phyloP scores from a whole-genome alignment of 805 yeast genomes.

The Saturnispora kantuleensis region DNA sequence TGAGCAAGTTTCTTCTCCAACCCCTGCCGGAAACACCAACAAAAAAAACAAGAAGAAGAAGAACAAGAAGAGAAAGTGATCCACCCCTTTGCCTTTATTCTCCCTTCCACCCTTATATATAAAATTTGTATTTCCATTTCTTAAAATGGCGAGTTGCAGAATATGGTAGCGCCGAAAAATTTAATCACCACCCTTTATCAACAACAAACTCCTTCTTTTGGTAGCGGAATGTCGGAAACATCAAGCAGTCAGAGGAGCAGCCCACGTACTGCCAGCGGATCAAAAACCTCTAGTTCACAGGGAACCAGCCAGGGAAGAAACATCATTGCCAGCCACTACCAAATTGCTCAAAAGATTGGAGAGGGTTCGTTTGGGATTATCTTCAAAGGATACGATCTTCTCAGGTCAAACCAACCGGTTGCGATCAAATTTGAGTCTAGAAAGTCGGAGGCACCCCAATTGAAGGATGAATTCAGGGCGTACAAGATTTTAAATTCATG shows the following conservation, averaged over 20 bases:
- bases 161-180: no score
- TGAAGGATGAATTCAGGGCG: constrained; percentile 72
- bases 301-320: constrained; percentile 14
- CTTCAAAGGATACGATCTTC: constrained; percentile 68
- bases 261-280: not conserved
- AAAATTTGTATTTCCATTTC: no score
- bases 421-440: constrained; percentile 75
- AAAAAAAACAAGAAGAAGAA: constrained; percentile 10
- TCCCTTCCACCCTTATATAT: no score
- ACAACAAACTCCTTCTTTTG: not conserved
- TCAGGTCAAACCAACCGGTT: constrained; percentile 49
- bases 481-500: constrained; percentile 62
- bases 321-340: constrained; percentile 53
- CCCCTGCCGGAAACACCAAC: not conserved
- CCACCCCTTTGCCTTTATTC: no score
- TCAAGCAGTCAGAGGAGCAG: not conserved
- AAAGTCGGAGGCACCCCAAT: constrained; percentile 74
- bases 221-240: constrained; percentile 2
- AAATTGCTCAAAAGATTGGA: constrained; percentile 75
- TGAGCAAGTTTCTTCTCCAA: not conserved
- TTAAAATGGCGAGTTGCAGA: no score
- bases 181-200: not conserved
- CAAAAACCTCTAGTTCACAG: no score
- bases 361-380: constrained; percentile 84
- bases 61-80: constrained; percentile 12